These are phyloP conservation scores for Talaromyces atroroseus DNA, from an alignment of 2,329 filamentous ascomycete species.

Conservation along the genomic window DNA sequence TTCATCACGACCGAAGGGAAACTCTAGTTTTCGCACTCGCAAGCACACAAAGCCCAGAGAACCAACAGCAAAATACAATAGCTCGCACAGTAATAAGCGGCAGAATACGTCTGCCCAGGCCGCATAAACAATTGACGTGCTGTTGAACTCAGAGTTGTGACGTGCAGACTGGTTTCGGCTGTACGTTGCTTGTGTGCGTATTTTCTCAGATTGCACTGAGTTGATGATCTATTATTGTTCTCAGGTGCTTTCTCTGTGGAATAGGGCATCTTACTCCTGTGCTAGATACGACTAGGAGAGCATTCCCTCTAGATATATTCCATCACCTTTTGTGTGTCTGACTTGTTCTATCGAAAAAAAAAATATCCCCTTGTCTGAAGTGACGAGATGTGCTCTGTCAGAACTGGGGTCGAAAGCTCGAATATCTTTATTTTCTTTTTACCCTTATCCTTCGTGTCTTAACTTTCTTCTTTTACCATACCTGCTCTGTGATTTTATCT, in stretches of 20 bases:
- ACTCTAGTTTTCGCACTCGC: slow-evolving; percentile 25
- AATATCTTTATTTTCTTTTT: slow-evolving; percentile 2
- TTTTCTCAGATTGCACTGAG: not conserved
- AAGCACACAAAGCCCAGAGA: slow-evolving; percentile 30
- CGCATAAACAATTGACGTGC: slow-evolving; percentile 16
- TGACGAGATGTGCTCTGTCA: not conserved
- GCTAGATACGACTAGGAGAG: not conserved
- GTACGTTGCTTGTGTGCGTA: not conserved
- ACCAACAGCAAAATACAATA: slow-evolving; percentile 17
- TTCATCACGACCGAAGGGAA: slow-evolving; percentile 22
- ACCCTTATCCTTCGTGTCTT: slow-evolving; percentile 13
- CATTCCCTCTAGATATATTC: not conserved
- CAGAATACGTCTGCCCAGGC: slow-evolving; percentile 20
- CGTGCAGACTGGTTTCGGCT: not conserved
- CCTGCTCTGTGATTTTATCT: slow-evolving; percentile 10
- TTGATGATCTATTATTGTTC: not conserved
- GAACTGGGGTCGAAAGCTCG: not conserved
- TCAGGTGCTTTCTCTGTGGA: not conserved
- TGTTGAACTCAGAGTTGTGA: slow-evolving; percentile 15
- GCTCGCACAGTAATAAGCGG: slow-evolving; percentile 22
- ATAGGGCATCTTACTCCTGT: not conserved
- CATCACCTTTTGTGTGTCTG: not conserved
- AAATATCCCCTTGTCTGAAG: not conserved
- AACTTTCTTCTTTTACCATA: slow-evolving; percentile 11
- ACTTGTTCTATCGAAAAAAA: not conserved